These are phyloP conservation scores for Dioszegia hungarica DNA, from an alignment of 768 basidiomycete genomes.

Conservation along the genomic window DNA sequence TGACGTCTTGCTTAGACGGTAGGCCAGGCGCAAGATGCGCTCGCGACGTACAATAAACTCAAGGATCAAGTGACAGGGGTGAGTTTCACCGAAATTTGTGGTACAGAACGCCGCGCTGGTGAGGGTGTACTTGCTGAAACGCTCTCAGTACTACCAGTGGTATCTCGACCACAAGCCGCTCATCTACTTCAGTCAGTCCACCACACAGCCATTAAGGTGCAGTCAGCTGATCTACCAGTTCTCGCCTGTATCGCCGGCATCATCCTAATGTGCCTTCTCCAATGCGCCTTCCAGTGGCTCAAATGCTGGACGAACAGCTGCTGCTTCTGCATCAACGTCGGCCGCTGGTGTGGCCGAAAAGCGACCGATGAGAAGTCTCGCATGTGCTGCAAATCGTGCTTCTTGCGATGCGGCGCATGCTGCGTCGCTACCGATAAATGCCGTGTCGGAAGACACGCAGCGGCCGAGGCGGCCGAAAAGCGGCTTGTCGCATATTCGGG, in stretches of 20 bases:
- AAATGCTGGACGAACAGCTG: not conserved
- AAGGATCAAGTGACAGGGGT: not conserved
- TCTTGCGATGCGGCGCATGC: not conserved
- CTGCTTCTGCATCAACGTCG: not conserved
- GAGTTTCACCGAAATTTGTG: too few species aligned
- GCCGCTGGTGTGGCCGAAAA: not conserved
- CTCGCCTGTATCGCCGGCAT: not conserved
- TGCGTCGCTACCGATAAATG: not conserved
- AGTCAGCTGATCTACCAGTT: not conserved
- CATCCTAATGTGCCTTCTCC: not conserved
- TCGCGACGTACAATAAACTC: not conserved
- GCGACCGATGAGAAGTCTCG: too few species aligned
- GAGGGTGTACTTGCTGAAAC: too few species aligned
- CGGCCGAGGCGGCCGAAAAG: not conserved
- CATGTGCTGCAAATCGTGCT: too few species aligned
- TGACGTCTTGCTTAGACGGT: too few species aligned
- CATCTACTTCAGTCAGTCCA: conserved; percentile 5
- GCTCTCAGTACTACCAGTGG: conserved; percentile 1
- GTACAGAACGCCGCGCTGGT: too few species aligned
- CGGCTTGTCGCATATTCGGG: not conserved
- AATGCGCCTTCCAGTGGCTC: not conserved
- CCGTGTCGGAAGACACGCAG: not conserved
- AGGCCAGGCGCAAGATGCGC: not conserved
- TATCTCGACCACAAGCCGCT: conserved; percentile 1
- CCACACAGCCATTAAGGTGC: too few species aligned